Evolutionary conservation across 2,329 filamentous ascomycete species (phyloP).

Genomic region (Chlorencoelia australis): DNA sequence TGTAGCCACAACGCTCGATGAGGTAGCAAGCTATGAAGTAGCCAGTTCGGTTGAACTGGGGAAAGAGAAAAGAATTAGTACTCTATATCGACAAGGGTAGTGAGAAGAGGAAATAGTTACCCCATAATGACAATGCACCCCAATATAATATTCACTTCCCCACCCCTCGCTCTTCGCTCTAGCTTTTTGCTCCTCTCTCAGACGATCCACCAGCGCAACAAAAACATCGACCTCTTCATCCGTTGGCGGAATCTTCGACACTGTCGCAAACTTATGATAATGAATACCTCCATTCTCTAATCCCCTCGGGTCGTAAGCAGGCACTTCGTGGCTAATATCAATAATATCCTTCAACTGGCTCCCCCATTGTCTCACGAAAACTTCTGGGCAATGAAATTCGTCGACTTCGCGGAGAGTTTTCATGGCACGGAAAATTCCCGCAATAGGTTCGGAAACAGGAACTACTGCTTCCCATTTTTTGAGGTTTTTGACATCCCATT

Average conservation of each 20-base stretch:
- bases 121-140: conserved; percentile 86
- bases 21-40: conserved; percentile 86
- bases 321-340: conserved; percentile 84
- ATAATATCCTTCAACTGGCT: conserved; percentile 63
- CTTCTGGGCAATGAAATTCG: conserved; percentile 64
- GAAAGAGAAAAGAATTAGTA: too few species aligned
- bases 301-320: conserved; percentile 73
- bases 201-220: conserved; percentile 45
- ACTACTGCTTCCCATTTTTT: conserved; percentile 77
- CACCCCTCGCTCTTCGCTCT: conserved; percentile 33
- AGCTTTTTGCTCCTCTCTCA: conserved; percentile 45
- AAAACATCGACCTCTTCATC: conserved; percentile 42
- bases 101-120: too few species aligned
- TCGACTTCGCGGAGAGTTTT: conserved; percentile 91
- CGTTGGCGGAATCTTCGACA: conserved; percentile 78
- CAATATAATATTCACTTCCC: conserved; percentile 45
- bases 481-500: conserved; percentile 97
- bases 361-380: conserved; percentile 61
- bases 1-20: conserved; percentile 67
- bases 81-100: too few species aligned
- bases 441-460: conserved; percentile 72
- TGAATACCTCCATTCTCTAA: conserved; percentile 56
- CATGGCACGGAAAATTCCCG: conserved; percentile 72
- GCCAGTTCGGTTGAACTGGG: conserved; percentile 91
- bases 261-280: conserved; percentile 82